Evolutionary conservation across 2,329 filamentous ascomycete genomes (phyloP).

Genomic region (Ascochyta fabae): DNA sequence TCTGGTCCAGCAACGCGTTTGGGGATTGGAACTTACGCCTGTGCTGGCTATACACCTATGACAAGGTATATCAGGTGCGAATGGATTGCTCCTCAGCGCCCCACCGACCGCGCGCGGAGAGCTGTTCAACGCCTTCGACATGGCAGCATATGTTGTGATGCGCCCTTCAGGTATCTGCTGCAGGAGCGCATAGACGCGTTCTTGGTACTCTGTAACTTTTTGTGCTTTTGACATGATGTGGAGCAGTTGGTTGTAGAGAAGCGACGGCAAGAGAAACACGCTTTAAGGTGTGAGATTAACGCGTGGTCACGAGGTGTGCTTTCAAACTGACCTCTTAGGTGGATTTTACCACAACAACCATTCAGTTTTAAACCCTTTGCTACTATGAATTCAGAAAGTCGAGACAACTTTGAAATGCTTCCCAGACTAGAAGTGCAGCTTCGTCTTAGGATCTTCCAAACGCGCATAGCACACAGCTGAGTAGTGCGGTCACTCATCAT

Average conservation of each 20-base stretch:
- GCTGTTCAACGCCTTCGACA: conserved; percentile 71
- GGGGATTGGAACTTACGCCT: conserved; percentile 55
- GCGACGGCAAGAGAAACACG: conserved; percentile 6
- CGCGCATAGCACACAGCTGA: too few relatives aligned
- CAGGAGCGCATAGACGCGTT: conserved; percentile 70
- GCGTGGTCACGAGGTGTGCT: conserved; percentile 44
- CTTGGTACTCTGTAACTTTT: conserved; percentile 46
- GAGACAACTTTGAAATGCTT: too few relatives aligned
- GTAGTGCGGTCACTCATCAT: too few relatives aligned
- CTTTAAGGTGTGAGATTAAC: conserved; percentile 18
- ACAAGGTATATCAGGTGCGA: conserved; percentile 81
- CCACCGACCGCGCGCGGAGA: conserved; percentile 80
- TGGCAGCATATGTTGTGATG: conserved; percentile 78
- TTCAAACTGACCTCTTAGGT: conserved; percentile 38
- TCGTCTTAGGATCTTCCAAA: too few relatives aligned
- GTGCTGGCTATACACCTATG: conserved; percentile 80
- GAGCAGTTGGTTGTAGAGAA: neutral
- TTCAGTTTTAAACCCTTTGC: neutral
- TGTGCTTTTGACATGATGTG: conserved; percentile 29
- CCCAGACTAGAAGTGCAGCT: too few relatives aligned
- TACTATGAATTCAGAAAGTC: neutral
- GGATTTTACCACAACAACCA: neutral
- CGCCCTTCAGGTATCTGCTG: conserved; percentile 77
- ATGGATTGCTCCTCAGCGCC: conserved; percentile 78
- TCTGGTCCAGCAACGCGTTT: neutral